These are phyloP conservation scores for Arxiozyma telluris DNA, from an alignment of 1,139 yeast species.

Conservation along the genomic window DNA sequence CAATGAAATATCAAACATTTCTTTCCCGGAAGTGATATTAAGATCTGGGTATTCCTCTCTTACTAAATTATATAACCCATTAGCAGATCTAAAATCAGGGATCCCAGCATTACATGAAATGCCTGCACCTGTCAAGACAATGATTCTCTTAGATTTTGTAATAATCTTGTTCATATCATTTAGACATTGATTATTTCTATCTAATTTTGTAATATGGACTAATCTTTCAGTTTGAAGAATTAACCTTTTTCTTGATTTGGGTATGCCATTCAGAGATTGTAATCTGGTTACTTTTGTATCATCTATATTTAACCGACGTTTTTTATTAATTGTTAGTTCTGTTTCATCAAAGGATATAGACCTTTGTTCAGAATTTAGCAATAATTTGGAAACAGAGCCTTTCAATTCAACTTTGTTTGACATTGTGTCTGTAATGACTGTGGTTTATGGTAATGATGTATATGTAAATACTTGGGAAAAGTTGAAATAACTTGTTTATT, in stretches of 20 bases:
- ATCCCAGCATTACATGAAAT: slow-evolving; percentile 94
- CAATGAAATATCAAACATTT: slow-evolving; percentile 75
- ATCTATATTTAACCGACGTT: slow-evolving; percentile 5
- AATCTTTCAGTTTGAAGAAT: slow-evolving; percentile 14
- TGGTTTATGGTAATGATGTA: background rate
- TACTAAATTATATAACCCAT: slow-evolving; percentile 73
- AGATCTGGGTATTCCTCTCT: slow-evolving; percentile 54
- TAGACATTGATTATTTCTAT: slow-evolving; percentile 11
- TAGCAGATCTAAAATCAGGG: slow-evolving; percentile 82
- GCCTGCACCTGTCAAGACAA: slow-evolving; percentile 85
- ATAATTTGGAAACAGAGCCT: background rate
- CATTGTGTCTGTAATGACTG: background rate
- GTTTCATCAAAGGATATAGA: slow-evolving; percentile 12
- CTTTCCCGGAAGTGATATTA: slow-evolving; percentile 60
- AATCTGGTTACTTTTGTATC: slow-evolving; percentile 2
- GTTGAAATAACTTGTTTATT: too few species aligned
- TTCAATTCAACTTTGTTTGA: background rate
- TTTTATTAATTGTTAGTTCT: slow-evolving; percentile 7
- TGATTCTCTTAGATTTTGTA: slow-evolving; percentile 37
- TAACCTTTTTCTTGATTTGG: slow-evolving; percentile 1
- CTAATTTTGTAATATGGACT: slow-evolving; percentile 10
- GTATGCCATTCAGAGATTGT: slow-evolving; percentile 3
- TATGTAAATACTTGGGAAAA: background rate
- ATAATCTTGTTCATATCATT: slow-evolving; percentile 21
- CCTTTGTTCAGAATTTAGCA: slow-evolving; percentile 7